Percentiles rank a stretch among this genome's conserved stretches.
Conservation (phyloP, 1,284 basidiomycete species). For the Taiwanofungus camphoratus region DNA sequence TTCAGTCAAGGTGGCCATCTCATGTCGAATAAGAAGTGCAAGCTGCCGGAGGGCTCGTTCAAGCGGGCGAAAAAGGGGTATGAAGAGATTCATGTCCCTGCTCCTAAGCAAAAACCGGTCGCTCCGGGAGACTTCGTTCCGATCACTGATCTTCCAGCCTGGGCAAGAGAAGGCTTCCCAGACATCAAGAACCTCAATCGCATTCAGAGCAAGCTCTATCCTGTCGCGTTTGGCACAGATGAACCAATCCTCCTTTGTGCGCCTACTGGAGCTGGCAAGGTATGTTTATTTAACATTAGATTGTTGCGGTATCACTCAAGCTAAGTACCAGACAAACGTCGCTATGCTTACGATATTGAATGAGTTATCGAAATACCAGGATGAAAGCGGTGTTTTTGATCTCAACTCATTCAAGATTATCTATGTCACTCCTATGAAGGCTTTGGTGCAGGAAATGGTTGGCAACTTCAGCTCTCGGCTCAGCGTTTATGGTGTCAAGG, state of each 20-base stretch:
- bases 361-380: conserved; percentile 80
- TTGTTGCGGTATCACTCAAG: conserved; percentile 4
- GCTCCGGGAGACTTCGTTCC: conserved; percentile 72
- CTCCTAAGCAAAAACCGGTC: conserved; percentile 77
- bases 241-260: conserved; percentile 96
- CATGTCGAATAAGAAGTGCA: conserved; percentile 98
- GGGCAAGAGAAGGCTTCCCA: conserved; percentile 84
- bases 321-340: conserved; percentile 91
- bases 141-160: conserved; percentile 73
- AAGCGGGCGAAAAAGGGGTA: conserved; percentile 96
- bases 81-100: conserved; percentile 97
- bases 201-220: conserved; percentile 92
- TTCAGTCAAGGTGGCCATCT: conserved; percentile 95
- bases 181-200: conserved; percentile 80
- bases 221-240: conserved; percentile 90
- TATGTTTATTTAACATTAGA: conserved; percentile 29
- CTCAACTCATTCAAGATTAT: conserved; percentile 94
- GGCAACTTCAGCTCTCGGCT: conserved; percentile 89
- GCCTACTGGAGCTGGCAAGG: conserved; percentile 98
- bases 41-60: conserved; percentile 96
- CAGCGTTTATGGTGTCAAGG: conserved; percentile 76
- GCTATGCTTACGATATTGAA: conserved; percentile 93
- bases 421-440: conserved; percentile 99
- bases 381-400: conserved; percentile 83
- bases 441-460: conserved; percentile 96